Evolutionary conservation across 306 rosid genomes (phyloP).

Genomic region (Vicia villosa): DNA sequence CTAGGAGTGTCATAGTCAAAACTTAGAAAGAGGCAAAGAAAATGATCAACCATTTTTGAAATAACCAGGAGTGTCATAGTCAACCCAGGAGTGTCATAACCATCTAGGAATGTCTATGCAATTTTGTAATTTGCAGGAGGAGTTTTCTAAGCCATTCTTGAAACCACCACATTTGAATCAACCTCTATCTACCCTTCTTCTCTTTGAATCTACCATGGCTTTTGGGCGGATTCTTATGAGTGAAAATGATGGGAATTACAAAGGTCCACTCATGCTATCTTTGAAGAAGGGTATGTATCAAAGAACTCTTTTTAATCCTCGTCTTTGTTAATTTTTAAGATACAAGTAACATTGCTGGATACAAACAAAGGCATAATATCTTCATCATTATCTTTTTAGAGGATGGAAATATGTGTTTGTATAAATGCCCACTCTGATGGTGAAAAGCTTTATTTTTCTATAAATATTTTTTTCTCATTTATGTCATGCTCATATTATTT

Average conservation of each 20-base stretch:
- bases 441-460: constrained; percentile 6
- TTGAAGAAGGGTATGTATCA: constrained; percentile 73
- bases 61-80: no score
- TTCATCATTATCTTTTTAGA: constrained; percentile 6
- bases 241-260: constrained; percentile 87
- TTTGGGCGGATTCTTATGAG: constrained; percentile 78
- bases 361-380: constrained; percentile 24
- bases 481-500: background rate
- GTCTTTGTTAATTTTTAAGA: constrained; percentile 27
- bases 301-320: constrained; percentile 14
- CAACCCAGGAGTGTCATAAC: constrained; percentile 32
- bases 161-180: constrained; percentile 98
- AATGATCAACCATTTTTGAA: no score
- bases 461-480: background rate
- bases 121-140: constrained; percentile 59
- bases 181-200: constrained; percentile 82
- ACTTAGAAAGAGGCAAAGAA: no score
- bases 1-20: no score
- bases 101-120: constrained; percentile 13
- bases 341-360: constrained; percentile 21
- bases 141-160: constrained; percentile 89
- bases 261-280: constrained; percentile 86
- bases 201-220: constrained; percentile 90
- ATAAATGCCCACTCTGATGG: background rate
- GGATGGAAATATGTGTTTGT: background rate